Evolutionary conservation across 371 early-diverging fungal species (phyloP), one percentile per base, ranked within the genome.

Genomic region (Mucor racemosus): DNA sequence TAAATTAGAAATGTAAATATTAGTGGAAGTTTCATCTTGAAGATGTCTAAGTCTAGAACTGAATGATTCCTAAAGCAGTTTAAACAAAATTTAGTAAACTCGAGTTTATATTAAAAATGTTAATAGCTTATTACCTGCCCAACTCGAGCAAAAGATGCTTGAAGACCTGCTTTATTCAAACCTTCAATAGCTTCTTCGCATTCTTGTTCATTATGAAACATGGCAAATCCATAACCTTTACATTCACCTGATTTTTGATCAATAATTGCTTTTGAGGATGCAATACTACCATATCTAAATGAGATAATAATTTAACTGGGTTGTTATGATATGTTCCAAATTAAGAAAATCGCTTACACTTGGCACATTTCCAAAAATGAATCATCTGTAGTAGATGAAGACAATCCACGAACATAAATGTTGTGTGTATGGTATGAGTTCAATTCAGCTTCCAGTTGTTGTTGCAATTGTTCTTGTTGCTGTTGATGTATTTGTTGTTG

Each of bases 171-270:
- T 1, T 73, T 73, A 40, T 78, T 84, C 33, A 95, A 74, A n/a
- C 80, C 91, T 11, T 82, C 76, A 64, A 94, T 92, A 17, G 94
- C 94, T 6, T 61, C 38, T 31, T 81, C 70, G 5, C 92, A 90
- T 64, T 90, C 87, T 6, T 82, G 80, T 50, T 80, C 84, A 17
- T 81, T 87, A 58, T 91, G 90, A 74, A 92, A 97, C 88, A 94
- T 88, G 38, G 93, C 94, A 71, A 97, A 97, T 9, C 97, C 97
- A 76, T 91, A 94, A 0, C 96, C 95, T 76, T 93, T 93, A 72
- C 97, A 97, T 63, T 86, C 84, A 34, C 89, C 88, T 4, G 93
- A 88, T 35, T 81, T 84, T 58, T 86, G 89, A 73, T 96, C 92
- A 50, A 94, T 74, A 39, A 96, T 95, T 10, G 92, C 88, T 69